These are phyloP conservation scores for Chrysanthemum makinoi DNA, from an alignment of 129 eudicot genomes.

Conservation along the genomic window DNA sequence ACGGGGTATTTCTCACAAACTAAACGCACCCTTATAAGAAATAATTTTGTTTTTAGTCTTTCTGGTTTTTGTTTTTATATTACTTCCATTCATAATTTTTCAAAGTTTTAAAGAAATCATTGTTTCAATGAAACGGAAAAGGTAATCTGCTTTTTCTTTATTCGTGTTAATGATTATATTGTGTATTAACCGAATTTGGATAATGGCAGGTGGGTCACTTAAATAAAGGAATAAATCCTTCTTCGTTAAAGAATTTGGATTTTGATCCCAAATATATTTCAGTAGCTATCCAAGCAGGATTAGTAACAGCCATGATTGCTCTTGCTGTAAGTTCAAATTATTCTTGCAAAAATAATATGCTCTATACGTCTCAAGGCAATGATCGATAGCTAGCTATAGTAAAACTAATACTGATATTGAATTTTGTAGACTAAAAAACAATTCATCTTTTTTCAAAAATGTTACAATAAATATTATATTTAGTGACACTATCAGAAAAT, in stretches of 20 bases:
- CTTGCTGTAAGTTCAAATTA: slow-evolving; percentile 61
- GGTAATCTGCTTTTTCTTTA: too few relatives aligned
- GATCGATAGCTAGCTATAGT: background rate
- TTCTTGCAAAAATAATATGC: background rate
- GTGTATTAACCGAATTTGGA: slow-evolving; percentile 6
- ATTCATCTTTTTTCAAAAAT: background rate
- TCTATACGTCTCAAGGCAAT: background rate
- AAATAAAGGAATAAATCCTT: slow-evolving; percentile 72
- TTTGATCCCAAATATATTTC: slow-evolving; percentile 63
- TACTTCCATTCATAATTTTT: too few relatives aligned
- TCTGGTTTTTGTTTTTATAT: too few relatives aligned
- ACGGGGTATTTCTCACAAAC: too few relatives aligned
- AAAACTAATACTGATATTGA: background rate
- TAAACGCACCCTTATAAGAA: too few relatives aligned
- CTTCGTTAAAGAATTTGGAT: slow-evolving; percentile 42
- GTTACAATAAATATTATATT: background rate
- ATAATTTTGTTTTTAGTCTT: too few relatives aligned
- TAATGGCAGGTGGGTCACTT: slow-evolving; percentile 62
- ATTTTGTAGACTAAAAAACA: background rate
- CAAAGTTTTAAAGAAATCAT: too few relatives aligned
- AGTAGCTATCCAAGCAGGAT: slow-evolving; percentile 74
- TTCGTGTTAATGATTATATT: background rate
- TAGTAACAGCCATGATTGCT: slow-evolving; percentile 70
- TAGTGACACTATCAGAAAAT: background rate
- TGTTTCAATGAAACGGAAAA: too few relatives aligned